Percentiles rank a stretch among this genome's conserved stretches.
phyloP scores from a whole-genome alignment of 768 basidiomycete genomes.

The Hysterangium stoloniferum region DNA sequence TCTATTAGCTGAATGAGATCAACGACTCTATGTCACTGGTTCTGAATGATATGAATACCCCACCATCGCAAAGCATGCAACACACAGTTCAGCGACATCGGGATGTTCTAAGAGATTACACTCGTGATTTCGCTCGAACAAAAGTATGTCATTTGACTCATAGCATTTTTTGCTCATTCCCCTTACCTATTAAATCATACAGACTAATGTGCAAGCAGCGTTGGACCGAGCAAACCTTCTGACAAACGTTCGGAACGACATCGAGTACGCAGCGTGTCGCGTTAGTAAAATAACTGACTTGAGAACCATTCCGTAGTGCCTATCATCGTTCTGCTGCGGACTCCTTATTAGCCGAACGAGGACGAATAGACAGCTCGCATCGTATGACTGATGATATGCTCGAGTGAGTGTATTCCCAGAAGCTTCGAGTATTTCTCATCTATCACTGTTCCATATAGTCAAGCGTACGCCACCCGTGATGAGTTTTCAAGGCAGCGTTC shows the following conservation, averaged over 20 bases:
- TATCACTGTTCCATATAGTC: slow-evolving; percentile 38
- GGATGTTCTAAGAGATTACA: slow-evolving; percentile 84
- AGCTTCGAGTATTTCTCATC: not conserved
- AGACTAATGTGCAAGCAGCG: slow-evolving; percentile 77
- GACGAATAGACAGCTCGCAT: slow-evolving; percentile 87
- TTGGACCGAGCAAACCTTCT: slow-evolving; percentile 83
- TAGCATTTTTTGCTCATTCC: not conserved
- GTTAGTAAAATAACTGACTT: not conserved
- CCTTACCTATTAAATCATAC: slow-evolving; percentile 2
- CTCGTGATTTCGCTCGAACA: slow-evolving; percentile 76
- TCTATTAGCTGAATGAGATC: slow-evolving; percentile 68
- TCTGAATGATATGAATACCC: slow-evolving; percentile 56
- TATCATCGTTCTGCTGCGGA: slow-evolving; percentile 83
- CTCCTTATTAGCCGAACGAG: slow-evolving; percentile 78
- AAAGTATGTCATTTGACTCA: slow-evolving; percentile 41
- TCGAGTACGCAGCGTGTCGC: slow-evolving; percentile 70
- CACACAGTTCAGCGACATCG: slow-evolving; percentile 86
- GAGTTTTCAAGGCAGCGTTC: slow-evolving; percentile 82
- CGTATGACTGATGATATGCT: slow-evolving; percentile 90
- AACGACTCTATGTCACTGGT: slow-evolving; percentile 71
- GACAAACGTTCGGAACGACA: slow-evolving; percentile 88
- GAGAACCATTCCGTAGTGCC: slow-evolving; percentile 41
- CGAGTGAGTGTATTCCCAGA: slow-evolving; percentile 45
- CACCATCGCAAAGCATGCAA: slow-evolving; percentile 75
- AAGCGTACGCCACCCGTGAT: slow-evolving; percentile 94